Percentiles rank a stretch among this genome's conserved stretches.
Evolutionary conservation across 768 basidiomycete species (phyloP).

Genomic region (Tulasnella sp.): DNA sequence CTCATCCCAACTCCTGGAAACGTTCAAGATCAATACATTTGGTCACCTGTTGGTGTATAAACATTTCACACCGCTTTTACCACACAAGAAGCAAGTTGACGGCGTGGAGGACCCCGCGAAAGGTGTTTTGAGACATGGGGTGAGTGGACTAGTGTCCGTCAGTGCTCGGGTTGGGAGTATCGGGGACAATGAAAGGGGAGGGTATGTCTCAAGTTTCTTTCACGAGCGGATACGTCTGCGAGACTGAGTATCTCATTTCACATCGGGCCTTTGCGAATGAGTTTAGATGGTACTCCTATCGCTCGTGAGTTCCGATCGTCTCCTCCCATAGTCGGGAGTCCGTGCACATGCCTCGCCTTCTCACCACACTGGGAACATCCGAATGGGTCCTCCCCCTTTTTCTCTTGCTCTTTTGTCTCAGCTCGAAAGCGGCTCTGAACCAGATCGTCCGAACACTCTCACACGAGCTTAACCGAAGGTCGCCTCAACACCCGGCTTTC

Average conservation of each 20-base stretch:
- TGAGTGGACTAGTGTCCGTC: constrained; percentile 44
- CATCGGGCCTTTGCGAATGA: not conserved
- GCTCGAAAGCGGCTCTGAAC: constrained; percentile 50
- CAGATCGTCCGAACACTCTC: constrained; percentile 47
- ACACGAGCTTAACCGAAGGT: constrained; percentile 44
- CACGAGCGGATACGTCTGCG: not conserved
- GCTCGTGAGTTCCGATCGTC: constrained; percentile 40
- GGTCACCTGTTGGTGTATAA: constrained; percentile 50
- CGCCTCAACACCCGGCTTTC: constrained; percentile 39
- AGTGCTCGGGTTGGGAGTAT: constrained; percentile 49
- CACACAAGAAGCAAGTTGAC: constrained; percentile 40
- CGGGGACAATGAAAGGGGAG: constrained; percentile 47
- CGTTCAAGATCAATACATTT: constrained; percentile 50
- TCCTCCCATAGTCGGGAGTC: not conserved
- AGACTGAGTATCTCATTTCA: not conserved
- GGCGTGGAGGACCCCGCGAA: constrained; percentile 39
- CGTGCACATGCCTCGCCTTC: not conserved
- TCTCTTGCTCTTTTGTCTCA: constrained; percentile 25
- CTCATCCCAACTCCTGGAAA: constrained; percentile 39
- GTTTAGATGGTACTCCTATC: constrained; percentile 42
- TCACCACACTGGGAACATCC: not conserved
- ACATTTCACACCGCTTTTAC: constrained; percentile 49
- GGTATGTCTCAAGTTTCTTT: constrained; percentile 33
- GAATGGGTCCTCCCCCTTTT: not conserved
- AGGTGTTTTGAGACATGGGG: constrained; percentile 31